Base-by-base conservation (phyloP, 768 basidiomycete species). In the Termitomyces sp. region DNA sequence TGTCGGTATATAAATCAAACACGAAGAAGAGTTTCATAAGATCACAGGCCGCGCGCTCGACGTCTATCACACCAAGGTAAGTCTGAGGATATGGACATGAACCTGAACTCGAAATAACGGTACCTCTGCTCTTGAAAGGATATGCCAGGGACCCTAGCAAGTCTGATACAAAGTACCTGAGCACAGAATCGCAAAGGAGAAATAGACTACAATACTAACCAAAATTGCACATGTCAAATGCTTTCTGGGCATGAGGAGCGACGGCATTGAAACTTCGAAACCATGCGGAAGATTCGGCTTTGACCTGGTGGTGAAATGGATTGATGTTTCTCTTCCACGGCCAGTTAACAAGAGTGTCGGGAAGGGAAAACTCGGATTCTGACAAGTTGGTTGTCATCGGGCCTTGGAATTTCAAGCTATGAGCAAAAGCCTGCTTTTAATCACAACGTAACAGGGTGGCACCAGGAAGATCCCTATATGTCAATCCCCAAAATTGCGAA, bases 21-120 rank as follows among this genome's bases (percentile, higher is more conserved):
- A 82, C 56, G 59, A 79, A 82, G 63, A 81, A 74, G 6, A 82
- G 59, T 38, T 78, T 74, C 78, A 83, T 82, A 48, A 83, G 64
- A 56, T 83, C 81, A 52, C 80, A 79, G 7, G 69, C 73, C 12
- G 72, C 67, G 14, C 77, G 70, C 21, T 38, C 64, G 43, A 61
- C 68, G 31, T 65, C 71, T 70, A 40, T n/a, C 10, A 51, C 16
- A 23, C n/a, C 14, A 34, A 31, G 17, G 17, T 8, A 35, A 21
- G 23, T 25, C 12, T 43, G 21, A 43, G 23, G 17, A 4, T 3
- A 27, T 27, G 6, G 16, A 43, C 9, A 27, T 14, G 37, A 44
- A 25, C 34, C 51, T 7, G 40, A 12, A 45, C n/a, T 19, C 4
- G 38, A 25, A 50, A 38, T 62, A 40, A n/a, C 27, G 4, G 1